Percentiles rank a stretch among this genome's conserved stretches.
Conservation (phyloP, 2,329 filamentous ascomycete genomes). For the Didymella pomorum region DNA sequence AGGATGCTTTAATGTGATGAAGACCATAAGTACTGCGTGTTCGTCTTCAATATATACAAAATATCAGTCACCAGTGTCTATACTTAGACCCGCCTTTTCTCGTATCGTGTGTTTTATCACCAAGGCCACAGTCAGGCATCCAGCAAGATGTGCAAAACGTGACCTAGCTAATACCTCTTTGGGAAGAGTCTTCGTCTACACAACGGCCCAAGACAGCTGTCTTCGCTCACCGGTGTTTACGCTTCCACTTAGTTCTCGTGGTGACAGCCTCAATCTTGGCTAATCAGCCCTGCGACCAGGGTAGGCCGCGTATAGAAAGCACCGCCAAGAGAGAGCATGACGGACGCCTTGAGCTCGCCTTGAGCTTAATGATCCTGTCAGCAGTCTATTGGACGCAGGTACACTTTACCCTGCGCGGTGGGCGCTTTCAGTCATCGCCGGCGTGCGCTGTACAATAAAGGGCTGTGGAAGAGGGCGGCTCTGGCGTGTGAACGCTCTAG, state of each 20-base stretch:
- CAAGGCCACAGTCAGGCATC: slow-evolving; percentile 8
- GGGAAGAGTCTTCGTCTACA: not conserved
- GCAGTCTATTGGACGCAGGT: slow-evolving; percentile 7
- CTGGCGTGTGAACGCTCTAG: too few relatives aligned
- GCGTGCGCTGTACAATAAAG: not conserved
- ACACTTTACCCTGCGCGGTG: not conserved
- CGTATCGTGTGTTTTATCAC: not conserved
- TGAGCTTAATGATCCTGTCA: not conserved
- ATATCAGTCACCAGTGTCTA: slow-evolving; percentile 3
- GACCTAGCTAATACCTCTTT: slow-evolving; percentile 1
- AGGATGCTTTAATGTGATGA: not conserved
- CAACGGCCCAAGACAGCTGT: not conserved
- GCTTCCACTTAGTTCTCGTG: not conserved
- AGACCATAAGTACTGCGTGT: too few relatives aligned
- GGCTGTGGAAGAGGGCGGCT: slow-evolving; percentile 1
- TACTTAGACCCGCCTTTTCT: slow-evolving; percentile 4
- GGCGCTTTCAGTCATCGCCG: not conserved
- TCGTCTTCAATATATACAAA: slow-evolving; percentile 14
- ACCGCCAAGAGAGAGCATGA: not conserved
- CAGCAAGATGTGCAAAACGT: not conserved
- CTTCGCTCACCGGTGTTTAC: not conserved
- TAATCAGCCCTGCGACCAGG: slow-evolving; percentile 3
- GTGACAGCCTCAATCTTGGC: not conserved
- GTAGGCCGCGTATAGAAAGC: not conserved
- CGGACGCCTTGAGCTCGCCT: not conserved